These are phyloP conservation scores for Salvia sclarea DNA, from an alignment of 305 asterid genomes.

Conservation along the genomic window DNA sequence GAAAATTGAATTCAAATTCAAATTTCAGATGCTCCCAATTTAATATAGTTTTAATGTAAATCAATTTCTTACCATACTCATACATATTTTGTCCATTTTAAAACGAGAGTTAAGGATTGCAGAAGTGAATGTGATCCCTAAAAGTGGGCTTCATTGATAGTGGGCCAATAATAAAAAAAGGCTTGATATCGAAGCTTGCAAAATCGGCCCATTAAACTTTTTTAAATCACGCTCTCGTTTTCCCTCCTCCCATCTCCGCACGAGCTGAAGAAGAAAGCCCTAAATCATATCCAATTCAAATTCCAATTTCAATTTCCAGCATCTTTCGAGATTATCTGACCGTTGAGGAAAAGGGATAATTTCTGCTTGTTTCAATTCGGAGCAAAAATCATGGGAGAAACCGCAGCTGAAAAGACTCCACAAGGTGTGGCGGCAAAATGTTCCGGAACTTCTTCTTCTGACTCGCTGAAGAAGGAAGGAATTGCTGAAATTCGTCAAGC, in stretches of 20 bases:
- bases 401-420: slow-evolving; percentile 18
- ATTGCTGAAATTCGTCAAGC: slow-evolving; percentile 24
- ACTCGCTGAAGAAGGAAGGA: slow-evolving; percentile 28
- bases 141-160: background rate
- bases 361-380: slow-evolving; percentile 20
- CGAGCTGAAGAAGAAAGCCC: slow-evolving; percentile 25
- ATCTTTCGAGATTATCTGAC: background rate
- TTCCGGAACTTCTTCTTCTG: slow-evolving; percentile 24
- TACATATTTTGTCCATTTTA: background rate
- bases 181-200: background rate
- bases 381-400: slow-evolving; percentile 42
- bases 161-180: background rate
- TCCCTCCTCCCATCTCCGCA: slow-evolving; percentile 11
- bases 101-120: background rate
- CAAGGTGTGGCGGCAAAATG: slow-evolving; percentile 20
- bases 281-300: no score
- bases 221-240: slow-evolving; percentile 17
- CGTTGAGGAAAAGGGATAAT: background rate
- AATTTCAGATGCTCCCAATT: background rate
- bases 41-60: background rate
- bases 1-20: background rate
- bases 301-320: no score
- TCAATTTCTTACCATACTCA: background rate
- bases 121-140: background rate
- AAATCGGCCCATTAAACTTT: slow-evolving; percentile 8